Evolutionary conservation across 1,139 yeast species (phyloP).

Genomic region (Geotrichum reessii): DNA sequence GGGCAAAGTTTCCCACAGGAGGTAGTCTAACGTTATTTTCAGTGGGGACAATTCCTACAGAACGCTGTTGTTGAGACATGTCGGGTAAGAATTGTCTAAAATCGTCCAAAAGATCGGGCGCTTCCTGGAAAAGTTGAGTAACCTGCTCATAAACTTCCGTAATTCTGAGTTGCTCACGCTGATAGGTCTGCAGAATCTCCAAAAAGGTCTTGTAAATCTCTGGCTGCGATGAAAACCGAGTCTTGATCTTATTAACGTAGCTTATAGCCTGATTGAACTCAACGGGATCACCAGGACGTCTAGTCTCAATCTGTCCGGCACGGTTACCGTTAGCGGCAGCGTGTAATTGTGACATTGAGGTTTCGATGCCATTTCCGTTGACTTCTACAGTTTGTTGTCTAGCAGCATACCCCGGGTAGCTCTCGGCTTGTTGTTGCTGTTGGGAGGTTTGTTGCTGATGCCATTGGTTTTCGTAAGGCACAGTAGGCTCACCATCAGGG

Average conservation of each 20-base stretch:
- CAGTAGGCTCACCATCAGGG: conserved; percentile 43
- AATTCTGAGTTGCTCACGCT: conserved; percentile 91
- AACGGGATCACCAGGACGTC: conserved; percentile 64
- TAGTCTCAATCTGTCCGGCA: conserved; percentile 23
- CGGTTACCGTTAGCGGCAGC: conserved; percentile 39
- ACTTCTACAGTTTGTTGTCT: not conserved
- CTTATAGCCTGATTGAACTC: conserved; percentile 96
- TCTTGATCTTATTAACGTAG: conserved; percentile 92
- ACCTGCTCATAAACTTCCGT: conserved; percentile 94
- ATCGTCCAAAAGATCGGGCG: conserved; percentile 91
- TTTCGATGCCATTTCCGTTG: conserved; percentile 16
- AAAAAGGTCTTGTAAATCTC: conserved; percentile 90
- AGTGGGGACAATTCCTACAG: conserved; percentile 9
- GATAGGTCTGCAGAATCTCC: conserved; percentile 93
- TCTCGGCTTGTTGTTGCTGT: conserved; percentile 10
- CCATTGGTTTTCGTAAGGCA: conserved; percentile 21
- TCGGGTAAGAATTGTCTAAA: conserved; percentile 95
- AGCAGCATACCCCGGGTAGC: conserved; percentile 1
- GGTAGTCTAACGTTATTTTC: conserved; percentile 54
- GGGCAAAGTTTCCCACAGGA: conserved; percentile 93
- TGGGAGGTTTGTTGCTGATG: conserved; percentile 13
- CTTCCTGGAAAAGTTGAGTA: conserved; percentile 78
- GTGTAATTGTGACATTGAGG: conserved; percentile 38
- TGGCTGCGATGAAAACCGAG: conserved; percentile 89
- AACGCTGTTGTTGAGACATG: conserved; percentile 40